Base-by-base conservation (phyloP, 352 stramenopile species). In the Phytophthora cryptogea region DNA sequence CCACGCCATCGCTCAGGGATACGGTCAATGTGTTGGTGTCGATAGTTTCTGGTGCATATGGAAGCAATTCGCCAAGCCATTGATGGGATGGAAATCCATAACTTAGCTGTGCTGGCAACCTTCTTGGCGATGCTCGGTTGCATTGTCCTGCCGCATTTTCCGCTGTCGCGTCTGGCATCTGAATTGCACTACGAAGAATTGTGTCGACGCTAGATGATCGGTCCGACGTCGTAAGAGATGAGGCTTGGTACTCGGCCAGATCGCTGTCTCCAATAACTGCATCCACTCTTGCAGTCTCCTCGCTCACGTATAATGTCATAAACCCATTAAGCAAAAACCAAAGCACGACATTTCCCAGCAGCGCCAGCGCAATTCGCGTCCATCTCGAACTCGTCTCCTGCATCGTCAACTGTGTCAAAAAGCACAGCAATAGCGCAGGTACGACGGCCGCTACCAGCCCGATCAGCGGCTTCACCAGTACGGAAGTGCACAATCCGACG, bases 251-350 rank as follows among this genome's bases (percentile, higher is more conserved):
- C 13, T 52, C 23, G 14, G 46, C 53, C 0, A 85, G 28, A 41
- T 85, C 75, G 16, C 40, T 70, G 11, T 66, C 54, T 39, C 41
- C 39, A 16, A 83, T 70, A 7, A 70, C 66, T 20, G 56, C 42
- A 8, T 72, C 46, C 1, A 76, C 41, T 36, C 48, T 47, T 4
- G 54, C 56, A 8, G 59, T 51, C 26, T 74, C 17, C 13, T 78
- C 51, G 17, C 81, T 77, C 23, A 88, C 75, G 47, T 90, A 80
- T 5, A 80, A 17, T 2, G 74, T 72, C 56, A 78, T 68, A 48
- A 89, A 86, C 20, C 79, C 70, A 52, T 87, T 92, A 32, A 71
- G 70, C n/a, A 92, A 63, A n/a, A 88, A 59, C 69, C 74, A 90
- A 8, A 89, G 39, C 33, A 85, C 47, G n/a, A 72, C 52, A 35